Evolutionary conservation across 495 filamentous ascomycete genomes (phyloP).

Genomic region (Aspergillus bridgeri): DNA sequence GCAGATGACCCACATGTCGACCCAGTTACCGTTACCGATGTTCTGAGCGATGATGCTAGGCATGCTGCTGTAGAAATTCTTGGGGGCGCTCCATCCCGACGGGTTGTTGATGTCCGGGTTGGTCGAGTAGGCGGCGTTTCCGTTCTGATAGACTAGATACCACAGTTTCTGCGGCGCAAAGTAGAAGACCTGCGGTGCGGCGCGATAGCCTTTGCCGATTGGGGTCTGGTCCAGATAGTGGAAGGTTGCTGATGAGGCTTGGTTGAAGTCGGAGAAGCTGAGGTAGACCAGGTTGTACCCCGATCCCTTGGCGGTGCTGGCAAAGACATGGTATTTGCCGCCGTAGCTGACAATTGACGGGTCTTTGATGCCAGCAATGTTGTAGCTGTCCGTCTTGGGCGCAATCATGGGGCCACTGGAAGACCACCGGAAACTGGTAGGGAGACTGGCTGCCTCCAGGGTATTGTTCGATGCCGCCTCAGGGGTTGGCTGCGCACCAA

Average conservation of each 20-base stretch:
- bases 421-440: conserved; percentile 1
- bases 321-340: conserved; percentile 1
- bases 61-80: not conserved
- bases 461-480: not conserved
- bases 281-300: conserved; percentile 6
- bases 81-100: not conserved
- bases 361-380: conserved; percentile 4
- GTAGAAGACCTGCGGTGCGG: not conserved
- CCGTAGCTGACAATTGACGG: not conserved
- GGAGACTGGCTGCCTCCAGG: not conserved
- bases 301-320: not conserved
- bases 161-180: not conserved
- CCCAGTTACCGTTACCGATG: not conserved
- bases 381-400: not conserved
- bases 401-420: conserved; percentile 1
- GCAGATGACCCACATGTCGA: not conserved
- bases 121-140: not conserved
- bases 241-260: conserved; percentile 1
- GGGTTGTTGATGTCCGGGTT: not conserved
- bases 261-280: conserved; percentile 1
- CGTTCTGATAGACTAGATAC: not conserved
- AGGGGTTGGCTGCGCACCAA: not conserved
- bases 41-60: not conserved
- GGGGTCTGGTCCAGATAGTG: conserved; percentile 5
- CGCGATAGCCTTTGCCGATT: conserved; percentile 3